phyloP scores from a whole-genome alignment of 257 asterid genomes.

The Solanum pennellii region DNA sequence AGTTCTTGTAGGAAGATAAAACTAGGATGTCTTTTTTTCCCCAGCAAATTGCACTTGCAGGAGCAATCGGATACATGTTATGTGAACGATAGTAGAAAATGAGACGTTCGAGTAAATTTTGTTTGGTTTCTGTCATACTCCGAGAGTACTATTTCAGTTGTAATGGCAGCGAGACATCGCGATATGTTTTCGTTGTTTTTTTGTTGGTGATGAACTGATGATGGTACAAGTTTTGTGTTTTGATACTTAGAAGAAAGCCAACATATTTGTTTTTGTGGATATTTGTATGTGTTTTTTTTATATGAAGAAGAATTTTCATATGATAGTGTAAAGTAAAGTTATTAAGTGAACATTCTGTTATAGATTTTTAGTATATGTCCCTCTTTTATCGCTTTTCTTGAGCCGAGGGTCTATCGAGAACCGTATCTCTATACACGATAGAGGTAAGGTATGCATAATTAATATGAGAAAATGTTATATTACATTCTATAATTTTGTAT shows the following conservation, averaged over 20 bases:
- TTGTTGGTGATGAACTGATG: background rate
- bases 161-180: background rate
- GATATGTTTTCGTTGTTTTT: background rate
- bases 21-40: background rate
- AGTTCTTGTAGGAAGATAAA: background rate
- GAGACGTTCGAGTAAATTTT: background rate
- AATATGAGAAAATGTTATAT: background rate
- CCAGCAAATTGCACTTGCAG: background rate
- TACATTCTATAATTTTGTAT: no score
- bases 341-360: background rate
- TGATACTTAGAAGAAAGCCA: background rate
- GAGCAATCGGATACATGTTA: background rate
- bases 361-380: background rate
- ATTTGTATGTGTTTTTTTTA: background rate
- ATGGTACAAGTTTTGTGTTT: background rate
- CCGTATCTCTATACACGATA: fast-evolving
- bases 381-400: background rate
- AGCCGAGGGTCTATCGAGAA: background rate
- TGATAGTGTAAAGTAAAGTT: background rate
- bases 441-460: background rate
- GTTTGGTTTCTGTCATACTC: background rate
- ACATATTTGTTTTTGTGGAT: background rate
- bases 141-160: background rate
- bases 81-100: background rate
- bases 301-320: background rate